Evolutionary conservation across 164 flowering plant genomes (phyloP).

Genomic region (Vitis rupestris): DNA sequence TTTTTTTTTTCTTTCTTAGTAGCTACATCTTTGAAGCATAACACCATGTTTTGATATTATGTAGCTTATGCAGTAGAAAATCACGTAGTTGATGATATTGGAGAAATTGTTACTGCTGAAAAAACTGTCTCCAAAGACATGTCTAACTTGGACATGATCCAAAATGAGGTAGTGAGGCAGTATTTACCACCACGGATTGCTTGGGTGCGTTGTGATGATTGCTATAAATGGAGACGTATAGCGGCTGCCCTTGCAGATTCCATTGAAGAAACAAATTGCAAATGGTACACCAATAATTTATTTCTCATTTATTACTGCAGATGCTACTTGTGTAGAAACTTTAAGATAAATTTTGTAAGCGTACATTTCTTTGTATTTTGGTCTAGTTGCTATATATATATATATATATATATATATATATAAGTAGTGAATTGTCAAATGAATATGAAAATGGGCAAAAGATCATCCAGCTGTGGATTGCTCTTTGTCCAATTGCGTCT

Average conservation of each 20-base stretch:
- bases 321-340: neutral
- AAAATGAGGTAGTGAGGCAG: conserved; percentile 26
- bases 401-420: too few relatives aligned
- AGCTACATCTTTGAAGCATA: neutral
- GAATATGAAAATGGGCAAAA: too few relatives aligned
- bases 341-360: neutral
- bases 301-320: neutral
- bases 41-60: neutral
- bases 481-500: too few relatives aligned
- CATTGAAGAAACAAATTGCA: conserved; percentile 66
- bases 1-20: neutral
- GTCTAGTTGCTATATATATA: too few relatives aligned
- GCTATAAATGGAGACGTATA: conserved; percentile 92
- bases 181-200: conserved; percentile 45
- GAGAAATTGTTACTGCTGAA: conserved; percentile 14
- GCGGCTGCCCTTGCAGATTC: conserved; percentile 69
- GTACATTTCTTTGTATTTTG: too few relatives aligned
- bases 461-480: too few relatives aligned
- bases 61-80: conserved; percentile 14
- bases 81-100: conserved; percentile 21
- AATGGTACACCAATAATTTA: conserved; percentile 50
- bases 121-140: conserved; percentile 16
- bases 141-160: conserved; percentile 19
- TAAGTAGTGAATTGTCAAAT: too few relatives aligned
- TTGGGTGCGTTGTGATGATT: conserved; percentile 95